Evolutionary conservation across 1,284 basidiomycete species (phyloP), one percentile per base, ranked within the genome.

Genomic region (Polyporus tsugae): DNA sequence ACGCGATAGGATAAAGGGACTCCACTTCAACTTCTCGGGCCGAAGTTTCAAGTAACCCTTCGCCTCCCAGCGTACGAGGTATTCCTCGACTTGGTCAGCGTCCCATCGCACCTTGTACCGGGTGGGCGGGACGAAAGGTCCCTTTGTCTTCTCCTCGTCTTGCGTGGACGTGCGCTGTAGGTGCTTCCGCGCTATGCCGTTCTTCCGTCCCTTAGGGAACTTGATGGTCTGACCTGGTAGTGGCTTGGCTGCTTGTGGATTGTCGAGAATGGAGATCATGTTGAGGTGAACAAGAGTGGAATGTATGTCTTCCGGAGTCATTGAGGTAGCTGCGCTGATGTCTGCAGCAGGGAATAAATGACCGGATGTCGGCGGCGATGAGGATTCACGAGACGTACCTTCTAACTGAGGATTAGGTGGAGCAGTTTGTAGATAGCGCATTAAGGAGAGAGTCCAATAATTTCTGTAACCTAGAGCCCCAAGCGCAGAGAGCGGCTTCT

Each of bases 371-470:
- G n/a, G 15, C 22, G 38, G 5, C 22, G 62, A 63, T 64, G 55
- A 35, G 41, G n/a, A 53, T 55, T 35, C 52, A 55, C 52, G 77
- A 55, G 9, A 52, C 86, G 75, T 72, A 95, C 95, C 94, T 86
- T 96, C 91, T 62, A 98, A 81, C 38, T 86, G 86, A 33, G 91
- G 86, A 62, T 85, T 82, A 44, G 83, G 83, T n/a, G 89, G 84
- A 7, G 89, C 87, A 13, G 83, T 86, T 61, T 83, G 83, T 63
- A 98, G 85, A 79, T 91, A 96, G 65, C 92, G 87, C 87, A 96
- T 96, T 64, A 99, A 81, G n/a, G 95, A 86, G 61, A 97, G 82
- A 13, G 91, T 95, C 98, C 98, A 99, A 78, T 99, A 99, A 74
- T 93, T 96, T 80, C 88, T 92, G 82, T 99, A 99, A 39, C 96